A percentile compares a stretch with the other conserved stretches of the same genome.
Conservation (phyloP, 2,329 filamentous ascomycete species). For the Xylariaceae sp. region DNA sequence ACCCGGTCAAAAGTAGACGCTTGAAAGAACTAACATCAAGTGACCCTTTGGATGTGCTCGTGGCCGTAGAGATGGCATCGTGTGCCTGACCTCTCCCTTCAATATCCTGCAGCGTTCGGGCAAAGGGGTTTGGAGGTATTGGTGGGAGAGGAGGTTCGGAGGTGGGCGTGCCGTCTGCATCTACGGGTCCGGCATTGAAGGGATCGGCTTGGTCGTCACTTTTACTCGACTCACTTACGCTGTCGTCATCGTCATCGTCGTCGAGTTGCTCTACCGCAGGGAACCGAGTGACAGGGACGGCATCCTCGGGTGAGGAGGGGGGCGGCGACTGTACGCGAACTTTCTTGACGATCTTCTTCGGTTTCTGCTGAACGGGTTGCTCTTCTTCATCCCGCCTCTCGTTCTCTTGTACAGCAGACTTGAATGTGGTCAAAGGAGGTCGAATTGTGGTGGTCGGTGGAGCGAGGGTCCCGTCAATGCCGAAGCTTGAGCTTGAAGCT, state of each 20-base stretch:
- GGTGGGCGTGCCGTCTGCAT: constrained; percentile 25
- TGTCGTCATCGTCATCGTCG: constrained; percentile 36
- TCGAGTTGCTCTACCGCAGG: constrained; percentile 29
- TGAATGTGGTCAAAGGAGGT: constrained; percentile 43
- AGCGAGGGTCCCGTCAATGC: constrained; percentile 26
- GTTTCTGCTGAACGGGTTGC: constrained; percentile 38
- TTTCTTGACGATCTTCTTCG: constrained; percentile 66
- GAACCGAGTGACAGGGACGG: constrained; percentile 42
- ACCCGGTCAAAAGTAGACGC: constrained; percentile 76
- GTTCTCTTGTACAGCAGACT: constrained; percentile 42
- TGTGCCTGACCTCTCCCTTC: constrained; percentile 47
- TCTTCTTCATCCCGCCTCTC: constrained; percentile 41
- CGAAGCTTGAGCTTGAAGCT: constrained; percentile 19
- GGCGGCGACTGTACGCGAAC: constrained; percentile 72
- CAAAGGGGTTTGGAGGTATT: constrained; percentile 61
- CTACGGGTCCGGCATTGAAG: constrained; percentile 31
- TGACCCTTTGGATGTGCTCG: constrained; percentile 49
- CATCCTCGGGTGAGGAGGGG: constrained; percentile 64
- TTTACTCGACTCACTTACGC: constrained; percentile 36
- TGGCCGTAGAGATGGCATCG: constrained; percentile 43
- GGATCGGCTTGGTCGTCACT: constrained; percentile 37
- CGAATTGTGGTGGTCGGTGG: constrained; percentile 17
- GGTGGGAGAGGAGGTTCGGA: constrained; percentile 33
- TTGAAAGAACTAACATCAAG: constrained; percentile 83
- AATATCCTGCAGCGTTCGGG: constrained; percentile 60